Conservation (phyloP, 164 flowering plant genomes). For the Vitis rupestris region DNA sequence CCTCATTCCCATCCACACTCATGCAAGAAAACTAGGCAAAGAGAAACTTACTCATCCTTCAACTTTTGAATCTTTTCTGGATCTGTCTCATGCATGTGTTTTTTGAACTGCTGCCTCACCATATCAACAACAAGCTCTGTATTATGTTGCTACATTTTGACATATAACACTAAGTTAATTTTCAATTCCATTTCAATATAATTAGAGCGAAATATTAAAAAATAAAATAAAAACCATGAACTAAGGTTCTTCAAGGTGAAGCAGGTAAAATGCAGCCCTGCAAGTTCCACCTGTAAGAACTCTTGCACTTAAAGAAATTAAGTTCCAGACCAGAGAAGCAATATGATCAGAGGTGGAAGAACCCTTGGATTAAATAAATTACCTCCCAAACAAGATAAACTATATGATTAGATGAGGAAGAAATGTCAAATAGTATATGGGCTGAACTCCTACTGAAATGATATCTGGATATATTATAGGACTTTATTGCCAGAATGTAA, state of each 20-base stretch:
- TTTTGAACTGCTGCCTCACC: slow-evolving; percentile 91
- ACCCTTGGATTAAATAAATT: no score
- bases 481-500: no score
- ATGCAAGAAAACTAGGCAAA: neutral
- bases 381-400: no score
- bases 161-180: neutral
- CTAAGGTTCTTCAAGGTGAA: neutral
- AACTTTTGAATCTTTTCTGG: slow-evolving; percentile 87
- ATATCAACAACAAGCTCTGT: slow-evolving; percentile 73
- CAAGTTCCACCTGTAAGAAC: no score
- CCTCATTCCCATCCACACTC: neutral
- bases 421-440: no score
- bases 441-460: no score
- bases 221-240: neutral
- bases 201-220: neutral
- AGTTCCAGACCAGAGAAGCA: no score
- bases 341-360: no score
- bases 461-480: no score
- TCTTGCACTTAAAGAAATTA: no score
- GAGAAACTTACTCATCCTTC: slow-evolving; percentile 81
- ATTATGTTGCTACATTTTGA: slow-evolving; percentile 71
- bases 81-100: slow-evolving; percentile 83
- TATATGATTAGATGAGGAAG: no score
- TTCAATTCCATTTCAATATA: neutral
- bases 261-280: neutral